phyloP scores from a whole-genome alignment of 495 filamentous ascomycete species.

The Physcia stellaris region DNA sequence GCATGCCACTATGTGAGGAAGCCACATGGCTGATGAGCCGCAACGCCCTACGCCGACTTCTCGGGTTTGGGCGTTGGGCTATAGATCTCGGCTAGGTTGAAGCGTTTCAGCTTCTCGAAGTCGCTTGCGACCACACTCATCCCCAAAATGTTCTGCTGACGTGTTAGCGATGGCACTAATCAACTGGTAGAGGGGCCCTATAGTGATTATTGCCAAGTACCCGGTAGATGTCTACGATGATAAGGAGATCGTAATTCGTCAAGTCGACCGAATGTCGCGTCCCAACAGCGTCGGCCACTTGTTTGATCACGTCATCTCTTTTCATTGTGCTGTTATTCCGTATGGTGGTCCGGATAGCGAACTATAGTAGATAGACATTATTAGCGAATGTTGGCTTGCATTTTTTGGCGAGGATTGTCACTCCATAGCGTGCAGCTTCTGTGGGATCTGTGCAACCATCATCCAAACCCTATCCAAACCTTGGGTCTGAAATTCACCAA shows the following conservation, averaged over 20 bases:
- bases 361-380: constrained; percentile 34
- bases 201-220: constrained; percentile 29
- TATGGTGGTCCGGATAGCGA: constrained; percentile 76
- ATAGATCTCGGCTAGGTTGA: constrained; percentile 57
- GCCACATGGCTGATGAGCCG: no score
- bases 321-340: constrained; percentile 66
- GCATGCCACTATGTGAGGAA: no score
- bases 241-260: constrained; percentile 64
- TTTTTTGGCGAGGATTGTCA: no score
- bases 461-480: no score
- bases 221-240: constrained; percentile 81
- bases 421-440: no score
- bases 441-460: no score
- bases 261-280: constrained; percentile 70
- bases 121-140: constrained; percentile 63
- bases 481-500: no score
- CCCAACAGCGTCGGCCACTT: constrained; percentile 56
- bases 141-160: constrained; percentile 53
- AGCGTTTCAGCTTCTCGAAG: constrained; percentile 57
- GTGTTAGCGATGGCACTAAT: constrained; percentile 9
- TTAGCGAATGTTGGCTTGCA: no score
- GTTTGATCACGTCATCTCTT: constrained; percentile 63
- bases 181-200: background rate
- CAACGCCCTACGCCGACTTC: no score
- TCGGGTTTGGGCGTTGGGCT: constrained; percentile 22